Evolutionary conservation across 2,329 filamentous ascomycete genomes (phyloP).

Genomic region (Pseudogymnoascus sp.): DNA sequence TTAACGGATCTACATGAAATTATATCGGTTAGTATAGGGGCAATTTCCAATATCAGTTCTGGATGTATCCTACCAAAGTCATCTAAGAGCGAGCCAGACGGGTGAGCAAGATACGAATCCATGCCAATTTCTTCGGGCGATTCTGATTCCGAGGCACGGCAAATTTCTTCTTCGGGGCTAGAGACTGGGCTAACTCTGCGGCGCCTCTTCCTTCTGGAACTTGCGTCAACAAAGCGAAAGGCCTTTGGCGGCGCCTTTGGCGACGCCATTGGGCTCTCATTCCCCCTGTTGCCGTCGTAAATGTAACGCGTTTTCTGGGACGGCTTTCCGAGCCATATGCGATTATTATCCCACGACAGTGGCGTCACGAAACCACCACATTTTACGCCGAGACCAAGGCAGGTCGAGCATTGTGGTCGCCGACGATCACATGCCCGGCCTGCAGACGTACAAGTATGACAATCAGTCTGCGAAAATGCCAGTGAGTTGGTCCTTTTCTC

Average conservation of each 20-base stretch:
- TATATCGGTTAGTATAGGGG: background rate
- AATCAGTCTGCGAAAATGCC: constrained; percentile 21
- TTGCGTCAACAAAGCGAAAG: constrained; percentile 4
- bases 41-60: background rate
- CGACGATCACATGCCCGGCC: constrained; percentile 21
- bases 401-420: constrained; percentile 20
- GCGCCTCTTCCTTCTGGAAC: constrained; percentile 1
- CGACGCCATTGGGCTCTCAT: background rate
- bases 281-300: background rate
- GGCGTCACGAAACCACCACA: constrained; percentile 16
- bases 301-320: background rate
- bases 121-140: background rate
- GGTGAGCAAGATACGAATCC: background rate
- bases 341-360: constrained; percentile 16
- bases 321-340: constrained; percentile 3
- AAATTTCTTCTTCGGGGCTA: background rate
- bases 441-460: constrained; percentile 21
- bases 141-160: background rate
- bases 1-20: background rate
- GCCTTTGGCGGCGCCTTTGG: background rate
- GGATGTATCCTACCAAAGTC: background rate
- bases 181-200: background rate
- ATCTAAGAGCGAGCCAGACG: background rate
- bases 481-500: constrained; percentile 28
- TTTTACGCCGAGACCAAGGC: constrained; percentile 15